Base-by-base conservation (phyloP, 2,329 filamentous ascomycete genomes). In the Chrysosporium keratinophilum region DNA sequence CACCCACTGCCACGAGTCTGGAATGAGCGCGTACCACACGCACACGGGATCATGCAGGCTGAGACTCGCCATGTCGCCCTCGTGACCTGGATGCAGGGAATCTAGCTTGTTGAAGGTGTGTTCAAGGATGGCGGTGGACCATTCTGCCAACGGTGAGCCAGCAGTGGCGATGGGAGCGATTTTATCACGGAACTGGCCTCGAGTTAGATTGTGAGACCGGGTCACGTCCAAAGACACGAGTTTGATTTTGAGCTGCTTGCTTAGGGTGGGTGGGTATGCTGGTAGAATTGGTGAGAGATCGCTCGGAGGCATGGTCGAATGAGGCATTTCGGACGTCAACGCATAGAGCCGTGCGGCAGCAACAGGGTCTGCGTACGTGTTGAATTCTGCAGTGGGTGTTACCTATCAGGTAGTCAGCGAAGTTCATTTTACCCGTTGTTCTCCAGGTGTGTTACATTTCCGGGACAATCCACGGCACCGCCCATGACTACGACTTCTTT, bases 401-500 rank as follows among this genome's bases (percentile, higher is more conserved):
- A 83, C 78, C 69, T 71, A 23, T 23, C 20, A 11, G 50, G 31
- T 15, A 35, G 31, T 31, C 31, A 33, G 31, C 23, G 17, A 28
- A 19, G 3, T 40, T 15, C 40, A 11, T 31, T 17, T 33, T 11
- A 3, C 15, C 15, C 6, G 3, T 19, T 6, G 17, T 35, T 37
- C 11, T 48, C 2, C 3, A 9, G 15, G 7, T 23, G 1, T 15
- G 19, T 83, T 64, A 87, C 82, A 69, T 98, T 98, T 61, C 93
- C 93, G 49, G 83, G 78, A 43, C 82, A 73, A 56, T 86, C 77
- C 52, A 98, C 79, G 20, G 87, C 84, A 56, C 93, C 93, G 56
- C 91, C 93, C 93, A 98, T 98, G 45, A 96, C 87, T 3, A 95
- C 84, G 2, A 98, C 79, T 69, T 97, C 89, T 68, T 94, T 95